These are phyloP conservation scores for Polygonum aviculare DNA, from an alignment of 148 eudicot genomes.

Conservation along the genomic window DNA sequence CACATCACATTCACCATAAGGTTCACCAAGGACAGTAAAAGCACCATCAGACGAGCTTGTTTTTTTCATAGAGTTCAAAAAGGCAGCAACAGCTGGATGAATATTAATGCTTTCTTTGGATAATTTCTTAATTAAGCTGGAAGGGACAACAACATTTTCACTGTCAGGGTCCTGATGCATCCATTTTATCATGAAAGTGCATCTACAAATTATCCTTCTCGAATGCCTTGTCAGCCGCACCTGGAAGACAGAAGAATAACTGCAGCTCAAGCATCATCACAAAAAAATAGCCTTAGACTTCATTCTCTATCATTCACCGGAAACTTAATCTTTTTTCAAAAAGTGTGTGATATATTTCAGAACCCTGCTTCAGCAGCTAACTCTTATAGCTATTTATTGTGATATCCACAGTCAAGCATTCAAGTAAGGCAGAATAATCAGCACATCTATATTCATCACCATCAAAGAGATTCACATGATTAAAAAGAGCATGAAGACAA, in stretches of 20 bases:
- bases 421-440: not conserved
- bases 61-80: slow-evolving; percentile 21
- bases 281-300: not conserved
- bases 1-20: slow-evolving; percentile 36
- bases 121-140: slow-evolving; percentile 35
- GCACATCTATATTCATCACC: not conserved
- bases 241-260: slow-evolving; percentile 16
- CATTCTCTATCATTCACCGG: not conserved
- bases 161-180: slow-evolving; percentile 19
- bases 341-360: not conserved
- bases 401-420: not conserved
- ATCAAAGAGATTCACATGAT: not conserved
- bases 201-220: slow-evolving; percentile 43
- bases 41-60: slow-evolving; percentile 10
- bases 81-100: slow-evolving; percentile 41
- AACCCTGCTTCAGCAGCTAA: not conserved
- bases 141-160: slow-evolving; percentile 28
- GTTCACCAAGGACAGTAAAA: slow-evolving; percentile 17
- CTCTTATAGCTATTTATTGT: not conserved
- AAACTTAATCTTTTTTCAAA: not conserved
- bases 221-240: slow-evolving; percentile 41
- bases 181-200: slow-evolving; percentile 52
- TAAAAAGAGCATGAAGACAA: not conserved
- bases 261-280: not conserved
- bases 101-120: slow-evolving; percentile 28